Evolutionary conservation across 768 basidiomycete species (phyloP).

Genomic region (Pleurotus citrinopileatus): DNA sequence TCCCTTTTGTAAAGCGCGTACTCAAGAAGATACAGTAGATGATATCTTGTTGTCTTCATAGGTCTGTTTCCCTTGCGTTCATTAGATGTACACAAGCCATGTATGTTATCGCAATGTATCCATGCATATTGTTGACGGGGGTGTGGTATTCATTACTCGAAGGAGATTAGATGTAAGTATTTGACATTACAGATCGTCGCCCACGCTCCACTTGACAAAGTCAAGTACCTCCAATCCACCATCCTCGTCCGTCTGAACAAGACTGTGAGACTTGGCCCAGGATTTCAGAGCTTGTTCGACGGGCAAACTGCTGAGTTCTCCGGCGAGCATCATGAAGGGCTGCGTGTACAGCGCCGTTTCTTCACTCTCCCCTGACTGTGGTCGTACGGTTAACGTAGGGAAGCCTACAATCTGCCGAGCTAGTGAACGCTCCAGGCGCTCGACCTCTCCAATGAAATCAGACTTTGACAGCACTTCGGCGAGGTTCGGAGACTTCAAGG

Average conservation of each 20-base stretch:
- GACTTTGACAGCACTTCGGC: conserved; percentile 39
- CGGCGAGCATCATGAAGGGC: conserved; percentile 73
- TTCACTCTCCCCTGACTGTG: conserved; percentile 23
- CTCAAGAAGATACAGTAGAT: neutral
- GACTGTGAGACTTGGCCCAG: conserved; percentile 54
- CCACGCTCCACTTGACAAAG: conserved; percentile 67
- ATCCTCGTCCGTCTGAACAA: conserved; percentile 31
- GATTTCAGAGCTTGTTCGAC: conserved; percentile 41
- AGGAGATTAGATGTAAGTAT: conserved; percentile 3
- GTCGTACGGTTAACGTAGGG: conserved; percentile 54
- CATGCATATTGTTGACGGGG: neutral
- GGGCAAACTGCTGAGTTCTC: conserved; percentile 38
- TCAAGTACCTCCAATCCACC: conserved; percentile 46
- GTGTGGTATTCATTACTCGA: neutral
- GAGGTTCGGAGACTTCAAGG: conserved; percentile 47
- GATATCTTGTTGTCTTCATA: neutral
- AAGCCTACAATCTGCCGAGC: conserved; percentile 86
- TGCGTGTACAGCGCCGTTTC: conserved; percentile 70
- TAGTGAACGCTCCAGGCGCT: conserved; percentile 67
- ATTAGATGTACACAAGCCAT: conserved; percentile 1
- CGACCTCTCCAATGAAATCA: conserved; percentile 54
- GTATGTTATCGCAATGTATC: conserved; percentile 7
- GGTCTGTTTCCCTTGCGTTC: neutral
- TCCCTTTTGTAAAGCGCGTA: conserved; percentile 45
- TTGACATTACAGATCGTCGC: conserved; percentile 27